Evolutionary conservation across 371 early-diverging fungal species (phyloP).

Genomic region (Dichotomocladium elegans): DNA sequence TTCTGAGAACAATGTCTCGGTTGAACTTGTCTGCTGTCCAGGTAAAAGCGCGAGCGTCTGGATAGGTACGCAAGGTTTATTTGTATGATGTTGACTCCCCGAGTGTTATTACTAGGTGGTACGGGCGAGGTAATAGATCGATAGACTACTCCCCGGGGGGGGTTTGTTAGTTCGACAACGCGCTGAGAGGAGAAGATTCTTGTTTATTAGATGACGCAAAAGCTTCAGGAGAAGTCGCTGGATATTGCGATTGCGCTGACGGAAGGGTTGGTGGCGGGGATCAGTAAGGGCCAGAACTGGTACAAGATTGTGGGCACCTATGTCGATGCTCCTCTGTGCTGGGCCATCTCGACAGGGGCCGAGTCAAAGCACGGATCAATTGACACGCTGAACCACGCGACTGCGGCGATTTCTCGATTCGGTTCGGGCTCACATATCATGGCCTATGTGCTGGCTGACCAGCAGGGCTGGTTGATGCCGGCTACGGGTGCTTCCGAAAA

Average conservation of each 20-base stretch:
- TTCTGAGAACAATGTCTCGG: conserved; percentile 48
- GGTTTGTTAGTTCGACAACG: not conserved
- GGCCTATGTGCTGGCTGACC: conserved; percentile 72
- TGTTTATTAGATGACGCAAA: conserved; percentile 68
- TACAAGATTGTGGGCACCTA: conserved; percentile 74
- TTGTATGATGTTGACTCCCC: not conserved
- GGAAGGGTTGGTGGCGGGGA: conserved; percentile 79
- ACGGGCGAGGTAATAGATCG: conserved; percentile 62
- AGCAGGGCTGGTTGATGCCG: conserved; percentile 65
- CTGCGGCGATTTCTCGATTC: conserved; percentile 70
- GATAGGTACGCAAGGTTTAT: not conserved
- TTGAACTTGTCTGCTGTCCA: conserved; percentile 66
- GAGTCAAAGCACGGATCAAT: conserved; percentile 46
- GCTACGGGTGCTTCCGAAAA: conserved; percentile 6
- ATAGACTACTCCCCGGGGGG: not conserved
- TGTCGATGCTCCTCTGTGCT: conserved; percentile 71
- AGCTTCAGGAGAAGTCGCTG: conserved; percentile 62
- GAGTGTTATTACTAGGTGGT: conserved; percentile 30
- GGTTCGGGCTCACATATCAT: conserved; percentile 88
- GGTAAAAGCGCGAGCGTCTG: conserved; percentile 18
- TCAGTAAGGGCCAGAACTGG: conserved; percentile 56
- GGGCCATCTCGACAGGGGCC: conserved; percentile 65
- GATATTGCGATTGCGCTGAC: conserved; percentile 84
- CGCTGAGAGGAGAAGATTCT: not conserved
- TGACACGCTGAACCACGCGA: conserved; percentile 57